A percentile compares a stretch with the other conserved stretches of the same genome.
These are phyloP conservation scores for Penicillium nordicum DNA, from an alignment of 2,329 filamentous ascomycete species.

Conservation along the genomic window DNA sequence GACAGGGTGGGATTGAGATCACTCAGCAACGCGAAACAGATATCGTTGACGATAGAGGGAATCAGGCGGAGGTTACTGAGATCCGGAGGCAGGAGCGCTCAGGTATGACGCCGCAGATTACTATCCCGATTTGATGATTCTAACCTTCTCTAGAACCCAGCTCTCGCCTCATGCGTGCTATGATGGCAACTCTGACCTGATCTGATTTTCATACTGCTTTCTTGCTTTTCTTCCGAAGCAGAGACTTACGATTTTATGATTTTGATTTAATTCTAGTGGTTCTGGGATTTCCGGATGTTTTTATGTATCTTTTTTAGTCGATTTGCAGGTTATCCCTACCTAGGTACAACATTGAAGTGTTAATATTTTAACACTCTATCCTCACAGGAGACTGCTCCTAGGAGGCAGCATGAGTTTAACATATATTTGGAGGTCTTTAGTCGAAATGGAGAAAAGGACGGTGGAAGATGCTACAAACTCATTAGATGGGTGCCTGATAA, in stretches of 20 bases:
- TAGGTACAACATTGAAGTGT: background rate
- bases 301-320: slow-evolving; percentile 1
- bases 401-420: background rate
- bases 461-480: no score
- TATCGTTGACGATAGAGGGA: slow-evolving; percentile 35
- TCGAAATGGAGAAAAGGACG: background rate
- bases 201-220: background rate
- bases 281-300: background rate
- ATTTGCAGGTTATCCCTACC: background rate
- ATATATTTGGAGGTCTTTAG: background rate
- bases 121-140: slow-evolving; percentile 4
- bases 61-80: slow-evolving; percentile 52
- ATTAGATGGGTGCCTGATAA: slow-evolving; percentile 8
- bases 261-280: background rate
- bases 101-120: slow-evolving; percentile 58
- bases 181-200: slow-evolving; percentile 68
- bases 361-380: no score
- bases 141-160: slow-evolving; percentile 54
- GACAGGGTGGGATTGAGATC: slow-evolving; percentile 38
- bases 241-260: slow-evolving; percentile 5
- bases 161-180: slow-evolving; percentile 62
- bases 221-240: slow-evolving; percentile 2
- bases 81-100: slow-evolving; percentile 80
- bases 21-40: slow-evolving; percentile 29
- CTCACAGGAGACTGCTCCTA: background rate